Evolutionary conservation across 805 yeast genomes (phyloP).

Genomic region (Myxozyma sirexii): DNA sequence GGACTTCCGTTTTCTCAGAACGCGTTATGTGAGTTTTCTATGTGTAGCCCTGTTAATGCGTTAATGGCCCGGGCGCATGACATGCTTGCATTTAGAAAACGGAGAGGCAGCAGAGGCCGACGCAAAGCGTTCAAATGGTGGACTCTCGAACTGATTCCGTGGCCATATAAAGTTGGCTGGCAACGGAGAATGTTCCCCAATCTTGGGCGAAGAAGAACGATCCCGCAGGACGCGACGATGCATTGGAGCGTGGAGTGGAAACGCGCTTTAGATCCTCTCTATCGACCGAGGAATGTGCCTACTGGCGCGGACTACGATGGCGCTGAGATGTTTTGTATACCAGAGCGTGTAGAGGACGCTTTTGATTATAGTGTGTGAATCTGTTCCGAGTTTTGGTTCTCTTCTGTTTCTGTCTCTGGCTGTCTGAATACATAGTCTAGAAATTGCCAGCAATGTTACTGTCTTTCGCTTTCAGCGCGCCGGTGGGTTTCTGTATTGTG

Average conservation of each 20-base stretch:
- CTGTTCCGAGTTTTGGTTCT: too few relatives aligned
- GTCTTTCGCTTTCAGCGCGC: too few relatives aligned
- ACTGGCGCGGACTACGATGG: background rate
- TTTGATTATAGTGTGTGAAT: too few relatives aligned
- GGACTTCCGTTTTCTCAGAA: conserved; percentile 54
- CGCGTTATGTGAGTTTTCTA: conserved; percentile 48
- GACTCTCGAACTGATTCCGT: conserved; percentile 62
- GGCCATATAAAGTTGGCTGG: conserved; percentile 55
- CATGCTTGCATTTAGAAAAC: conserved; percentile 19
- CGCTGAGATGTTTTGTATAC: too few relatives aligned
- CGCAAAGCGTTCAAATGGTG: conserved; percentile 52
- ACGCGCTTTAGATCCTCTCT: conserved; percentile 15
- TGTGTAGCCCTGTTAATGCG: conserved; percentile 42
- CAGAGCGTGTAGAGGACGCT: too few relatives aligned
- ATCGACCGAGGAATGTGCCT: conserved; percentile 26
- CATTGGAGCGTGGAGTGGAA: conserved; percentile 69
- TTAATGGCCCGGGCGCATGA: conserved; percentile 30
- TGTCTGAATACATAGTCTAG: too few relatives aligned
- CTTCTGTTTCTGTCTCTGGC: too few relatives aligned
- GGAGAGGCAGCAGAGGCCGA: too few relatives aligned
- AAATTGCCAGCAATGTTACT: too few relatives aligned
- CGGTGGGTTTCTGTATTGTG: too few relatives aligned
- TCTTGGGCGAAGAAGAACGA: conserved; percentile 54
- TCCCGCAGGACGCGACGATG: conserved; percentile 52
- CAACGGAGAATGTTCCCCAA: conserved; percentile 55